A percentile compares a stretch with the other conserved stretches of the same genome.
These are phyloP conservation scores for Zangia roseola DNA, from an alignment of 768 basidiomycete genomes.

Conservation along the genomic window DNA sequence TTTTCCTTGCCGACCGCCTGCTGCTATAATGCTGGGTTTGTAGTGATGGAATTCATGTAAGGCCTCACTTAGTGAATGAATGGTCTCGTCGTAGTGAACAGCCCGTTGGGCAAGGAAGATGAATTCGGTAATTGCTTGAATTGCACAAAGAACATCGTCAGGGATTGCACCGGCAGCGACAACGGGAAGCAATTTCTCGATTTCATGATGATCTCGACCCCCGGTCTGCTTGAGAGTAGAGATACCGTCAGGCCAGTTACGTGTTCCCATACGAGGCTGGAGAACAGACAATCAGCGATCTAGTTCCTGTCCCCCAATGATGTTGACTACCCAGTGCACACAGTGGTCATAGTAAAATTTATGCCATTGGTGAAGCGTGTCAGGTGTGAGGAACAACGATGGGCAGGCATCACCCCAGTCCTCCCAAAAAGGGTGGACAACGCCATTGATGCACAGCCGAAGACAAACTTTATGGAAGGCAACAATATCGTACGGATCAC, in stretches of 20 bases:
- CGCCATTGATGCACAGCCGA: not conserved
- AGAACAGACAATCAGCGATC: constrained; percentile 26
- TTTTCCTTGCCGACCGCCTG: constrained; percentile 3
- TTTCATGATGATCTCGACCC: constrained; percentile 3
- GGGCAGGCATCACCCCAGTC: constrained; percentile 25
- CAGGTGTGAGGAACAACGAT: constrained; percentile 22
- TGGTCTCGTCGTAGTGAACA: not conserved
- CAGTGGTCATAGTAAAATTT: constrained; percentile 28
- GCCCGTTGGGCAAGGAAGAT: constrained; percentile 35
- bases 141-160: constrained; percentile 27
- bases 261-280: constrained; percentile 10
- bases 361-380: constrained; percentile 29
- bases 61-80: constrained; percentile 1
- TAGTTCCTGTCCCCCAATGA: constrained; percentile 23
- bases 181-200: constrained; percentile 1
- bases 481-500: not conserved
- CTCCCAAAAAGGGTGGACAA: constrained; percentile 33
- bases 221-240: constrained; percentile 6
- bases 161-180: constrained; percentile 18
- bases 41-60: constrained; percentile 8
- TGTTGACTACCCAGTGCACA: not conserved
- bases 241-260: constrained; percentile 4
- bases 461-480: constrained; percentile 1
- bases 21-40: constrained; percentile 1
- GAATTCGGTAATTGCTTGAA: constrained; percentile 39